Conservation (phyloP, 2,329 filamentous ascomycete species). For the Aspergillus sp. region DNA sequence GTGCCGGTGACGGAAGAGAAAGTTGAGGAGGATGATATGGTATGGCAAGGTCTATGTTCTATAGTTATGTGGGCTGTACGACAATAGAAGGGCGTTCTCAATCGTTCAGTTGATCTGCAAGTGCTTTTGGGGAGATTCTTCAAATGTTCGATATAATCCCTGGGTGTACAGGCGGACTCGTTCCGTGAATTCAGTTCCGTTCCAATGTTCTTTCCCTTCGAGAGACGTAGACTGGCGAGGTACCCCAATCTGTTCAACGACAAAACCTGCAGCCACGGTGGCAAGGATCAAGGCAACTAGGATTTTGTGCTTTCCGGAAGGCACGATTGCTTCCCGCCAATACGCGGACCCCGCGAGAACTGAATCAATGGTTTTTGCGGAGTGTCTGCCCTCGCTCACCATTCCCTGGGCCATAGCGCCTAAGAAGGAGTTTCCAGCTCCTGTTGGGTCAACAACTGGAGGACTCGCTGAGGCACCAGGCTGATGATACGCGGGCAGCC, state of each 20-base stretch:
- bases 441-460: conserved; percentile 82
- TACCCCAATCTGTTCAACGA: conserved; percentile 90
- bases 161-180: conserved; percentile 46
- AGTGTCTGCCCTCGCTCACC: conserved; percentile 42
- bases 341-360: conserved; percentile 51
- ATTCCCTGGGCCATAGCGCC: conserved; percentile 60
- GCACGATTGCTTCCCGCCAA: conserved; percentile 46
- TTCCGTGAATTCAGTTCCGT: conserved; percentile 45
- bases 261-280: conserved; percentile 82
- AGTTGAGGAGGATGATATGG: conserved; percentile 22
- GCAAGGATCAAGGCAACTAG: conserved; percentile 73
- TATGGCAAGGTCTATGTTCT: conserved; percentile 30
- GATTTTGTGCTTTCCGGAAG: conserved; percentile 53
- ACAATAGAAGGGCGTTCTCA: conserved; percentile 40
- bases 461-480: conserved; percentile 30
- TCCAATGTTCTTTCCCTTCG: conserved; percentile 43
- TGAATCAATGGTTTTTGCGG: conserved; percentile 30
- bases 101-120: conserved; percentile 38
- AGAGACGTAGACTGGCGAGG: conserved; percentile 48
- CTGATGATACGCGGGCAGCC: conserved; percentile 76
- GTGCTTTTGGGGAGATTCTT: conserved; percentile 39
- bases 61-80: conserved; percentile 38
- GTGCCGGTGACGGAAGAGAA: conserved; percentile 8
- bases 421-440: conserved; percentile 89
- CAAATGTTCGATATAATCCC: conserved; percentile 39